Base-by-base conservation (phyloP, 352 stramenopile species). In the Phytophthora pseudosyringae region DNA sequence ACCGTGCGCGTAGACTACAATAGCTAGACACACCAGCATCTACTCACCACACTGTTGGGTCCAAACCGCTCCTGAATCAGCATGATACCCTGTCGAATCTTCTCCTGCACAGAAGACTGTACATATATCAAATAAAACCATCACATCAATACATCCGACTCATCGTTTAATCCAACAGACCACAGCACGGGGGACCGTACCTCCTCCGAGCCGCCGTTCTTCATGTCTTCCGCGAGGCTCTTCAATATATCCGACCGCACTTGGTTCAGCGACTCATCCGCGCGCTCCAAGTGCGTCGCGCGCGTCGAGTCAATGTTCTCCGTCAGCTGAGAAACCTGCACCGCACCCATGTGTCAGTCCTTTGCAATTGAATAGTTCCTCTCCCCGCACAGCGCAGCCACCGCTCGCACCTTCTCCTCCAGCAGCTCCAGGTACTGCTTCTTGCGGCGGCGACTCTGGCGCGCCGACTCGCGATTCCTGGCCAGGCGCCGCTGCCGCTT, bases 381-480 rank as follows among this genome's bases (percentile, higher is more conserved):
- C 21, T 21, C 12, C 5, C 36, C n/a, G 5, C 40, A 52, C 28
- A 38, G 7, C 16, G 21, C 13, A 5, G 29, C 12, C 31, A 43
- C 28, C 18, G 3, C 32, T 16, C 35, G 0, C 12, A 90, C 86
- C 73, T 96, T 96, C 48, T 95, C 88, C 71, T 96, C 88, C 6
- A 96, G 64, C 21, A 96, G 65, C 68, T 96, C 88, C 31, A 96
- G 51, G 48, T 96, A 96, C 66, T 96, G 88, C 51, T 96, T 96
- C 80, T 96, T 96, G 32, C 88, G 86, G 45, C 88, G 86, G 13
- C 88, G 88, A 61, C 88, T 96, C 68, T 96, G 88, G 33, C 88
- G 85, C 5, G 88, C 88, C 3, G 88, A 96, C 71, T 96, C 88
- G n/a, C 88, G 83, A 69, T 96, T 96, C 46, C 88, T 78, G 39